A percentile compares a stretch with the other conserved stretches of the same genome.
Evolutionary conservation across 441 rosid species (phyloP).

Genomic region (Adansonia grandidieri): DNA sequence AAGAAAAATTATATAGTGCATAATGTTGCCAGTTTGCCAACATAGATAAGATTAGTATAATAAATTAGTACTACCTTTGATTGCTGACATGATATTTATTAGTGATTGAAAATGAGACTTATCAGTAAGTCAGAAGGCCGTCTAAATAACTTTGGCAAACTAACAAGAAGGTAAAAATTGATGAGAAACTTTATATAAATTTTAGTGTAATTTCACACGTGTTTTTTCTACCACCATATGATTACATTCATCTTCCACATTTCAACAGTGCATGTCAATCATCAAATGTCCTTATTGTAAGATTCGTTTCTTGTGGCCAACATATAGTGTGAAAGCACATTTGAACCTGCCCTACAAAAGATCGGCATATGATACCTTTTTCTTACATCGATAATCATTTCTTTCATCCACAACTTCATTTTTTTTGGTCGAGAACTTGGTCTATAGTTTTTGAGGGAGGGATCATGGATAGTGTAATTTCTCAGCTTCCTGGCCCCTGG

Average conservation of each 20-base stretch:
- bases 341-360: neutral
- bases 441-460: slow-evolving; percentile 30
- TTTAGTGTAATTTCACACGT: no score
- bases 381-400: slow-evolving; percentile 15
- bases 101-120: neutral
- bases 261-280: neutral
- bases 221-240: neutral
- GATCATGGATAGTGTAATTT: slow-evolving; percentile 35
- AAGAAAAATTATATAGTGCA: neutral
- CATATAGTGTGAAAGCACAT: no score
- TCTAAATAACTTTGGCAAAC: neutral
- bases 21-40: neutral
- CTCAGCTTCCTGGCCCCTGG: slow-evolving; percentile 9
- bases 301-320: neutral
- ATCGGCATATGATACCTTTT: neutral
- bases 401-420: neutral
- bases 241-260: neutral
- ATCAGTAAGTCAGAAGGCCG: neutral
- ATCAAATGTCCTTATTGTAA: neutral
- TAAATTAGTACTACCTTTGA: neutral
- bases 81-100: neutral
- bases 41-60: neutral
- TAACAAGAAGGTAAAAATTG: neutral
- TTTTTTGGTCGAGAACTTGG: neutral
- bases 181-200: no score